phyloP scores from a whole-genome alignment of 495 filamentous ascomycete genomes.

The Immersiella caudata region DNA sequence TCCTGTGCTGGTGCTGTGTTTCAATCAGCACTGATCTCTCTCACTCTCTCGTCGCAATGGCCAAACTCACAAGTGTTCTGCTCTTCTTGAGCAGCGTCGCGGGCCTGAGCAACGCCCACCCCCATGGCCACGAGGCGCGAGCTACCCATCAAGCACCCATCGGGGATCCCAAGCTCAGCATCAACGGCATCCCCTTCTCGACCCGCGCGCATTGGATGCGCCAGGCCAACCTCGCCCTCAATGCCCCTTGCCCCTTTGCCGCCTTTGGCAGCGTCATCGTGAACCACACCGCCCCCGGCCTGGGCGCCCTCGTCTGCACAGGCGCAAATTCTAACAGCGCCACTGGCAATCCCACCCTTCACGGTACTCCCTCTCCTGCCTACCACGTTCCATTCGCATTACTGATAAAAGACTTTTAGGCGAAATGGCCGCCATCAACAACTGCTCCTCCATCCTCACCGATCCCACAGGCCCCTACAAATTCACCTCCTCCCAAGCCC shows the following conservation, averaged over 20 bases:
- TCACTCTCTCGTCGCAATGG: background rate
- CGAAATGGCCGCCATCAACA: slow-evolving; percentile 57
- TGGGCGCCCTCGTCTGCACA: slow-evolving; percentile 52
- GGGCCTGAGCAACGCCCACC: slow-evolving; percentile 19
- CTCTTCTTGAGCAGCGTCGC: slow-evolving; percentile 1
- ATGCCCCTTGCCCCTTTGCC: slow-evolving; percentile 51
- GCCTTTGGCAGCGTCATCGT: slow-evolving; percentile 58
- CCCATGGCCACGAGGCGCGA: slow-evolving; percentile 20
- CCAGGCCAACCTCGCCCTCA: slow-evolving; percentile 49
- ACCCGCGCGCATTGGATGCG: slow-evolving; percentile 55
- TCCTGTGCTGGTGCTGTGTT: background rate
- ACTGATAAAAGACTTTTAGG: slow-evolving; percentile 30
- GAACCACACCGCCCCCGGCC: slow-evolving; percentile 48
- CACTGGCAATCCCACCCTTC: slow-evolving; percentile 52
- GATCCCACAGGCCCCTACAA: slow-evolving; percentile 48
- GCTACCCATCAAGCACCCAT: slow-evolving; percentile 18
- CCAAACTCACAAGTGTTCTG: slow-evolving; percentile 2
- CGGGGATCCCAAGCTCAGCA: slow-evolving; percentile 27
- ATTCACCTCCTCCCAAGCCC: slow-evolving; percentile 41
- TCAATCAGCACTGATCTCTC: background rate
- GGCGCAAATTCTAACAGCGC: slow-evolving; percentile 44
- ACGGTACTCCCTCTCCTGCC: slow-evolving; percentile 37
- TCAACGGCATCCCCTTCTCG: slow-evolving; percentile 39
- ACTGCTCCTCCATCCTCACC: slow-evolving; percentile 53
- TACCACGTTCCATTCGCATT: background rate